Conservation (phyloP, 2,329 filamentous ascomycete genomes). For the Sclerotinia subarctica region DNA sequence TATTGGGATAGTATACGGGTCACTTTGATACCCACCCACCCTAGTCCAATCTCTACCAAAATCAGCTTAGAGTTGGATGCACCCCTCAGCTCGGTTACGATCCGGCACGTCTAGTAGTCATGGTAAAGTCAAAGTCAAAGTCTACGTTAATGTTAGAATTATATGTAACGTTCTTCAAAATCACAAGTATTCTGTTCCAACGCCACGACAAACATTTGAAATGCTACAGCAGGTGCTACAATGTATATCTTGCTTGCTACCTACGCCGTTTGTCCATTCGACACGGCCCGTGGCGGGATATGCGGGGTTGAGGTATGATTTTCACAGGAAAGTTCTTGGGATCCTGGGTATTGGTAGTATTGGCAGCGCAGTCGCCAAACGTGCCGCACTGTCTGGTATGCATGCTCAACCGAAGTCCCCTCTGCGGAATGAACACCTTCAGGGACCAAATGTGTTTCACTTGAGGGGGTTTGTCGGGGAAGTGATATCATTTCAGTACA, state of each 20-base stretch:
- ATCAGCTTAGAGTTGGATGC: constrained; percentile 54
- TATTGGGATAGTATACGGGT: constrained; percentile 43
- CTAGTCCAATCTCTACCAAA: constrained; percentile 55
- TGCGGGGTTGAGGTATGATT: constrained; percentile 61
- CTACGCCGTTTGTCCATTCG: constrained; percentile 49
- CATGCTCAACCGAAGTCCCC: constrained; percentile 61
- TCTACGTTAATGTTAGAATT: not conserved
- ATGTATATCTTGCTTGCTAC: constrained; percentile 74
- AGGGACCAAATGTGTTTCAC: constrained; percentile 63
- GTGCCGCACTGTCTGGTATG: constrained; percentile 73
- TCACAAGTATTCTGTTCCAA: constrained; percentile 67
- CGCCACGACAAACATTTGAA: constrained; percentile 71
- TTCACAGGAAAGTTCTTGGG: constrained; percentile 71
- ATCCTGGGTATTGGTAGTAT: constrained; percentile 86
- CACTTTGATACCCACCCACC: constrained; percentile 65
- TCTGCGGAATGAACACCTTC: constrained; percentile 46
- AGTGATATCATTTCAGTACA: constrained; percentile 79
- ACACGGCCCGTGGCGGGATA: constrained; percentile 57
- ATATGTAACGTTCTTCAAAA: not conserved
- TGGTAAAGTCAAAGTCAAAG: constrained; percentile 1
- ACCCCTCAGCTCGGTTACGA: constrained; percentile 78
- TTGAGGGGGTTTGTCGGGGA: constrained; percentile 64
- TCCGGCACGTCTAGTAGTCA: constrained; percentile 59
- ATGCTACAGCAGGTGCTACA: constrained; percentile 74
- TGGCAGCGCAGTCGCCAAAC: constrained; percentile 68